phyloP scores from a whole-genome alignment of 2,329 filamentous ascomycete species.

The Phaeosphaeriaceae sp. region DNA sequence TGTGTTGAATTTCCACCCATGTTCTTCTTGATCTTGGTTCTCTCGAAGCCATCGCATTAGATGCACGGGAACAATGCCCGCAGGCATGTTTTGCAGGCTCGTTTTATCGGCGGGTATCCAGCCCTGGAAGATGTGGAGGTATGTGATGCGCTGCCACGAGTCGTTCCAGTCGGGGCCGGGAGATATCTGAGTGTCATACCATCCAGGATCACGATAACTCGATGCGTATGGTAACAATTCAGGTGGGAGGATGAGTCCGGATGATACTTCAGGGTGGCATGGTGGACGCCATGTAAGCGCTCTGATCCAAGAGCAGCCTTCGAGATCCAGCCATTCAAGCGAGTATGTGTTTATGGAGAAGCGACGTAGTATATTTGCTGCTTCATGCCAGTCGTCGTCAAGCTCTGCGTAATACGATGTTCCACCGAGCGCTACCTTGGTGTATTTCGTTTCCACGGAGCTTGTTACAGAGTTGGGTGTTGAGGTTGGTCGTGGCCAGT shows the following conservation, averaged over 20 bases:
- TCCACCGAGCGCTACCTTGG: slow-evolving; percentile 57
- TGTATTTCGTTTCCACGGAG: slow-evolving; percentile 51
- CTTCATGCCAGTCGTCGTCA: slow-evolving; percentile 63
- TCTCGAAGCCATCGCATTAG: slow-evolving; percentile 45
- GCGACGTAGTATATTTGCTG: slow-evolving; percentile 61
- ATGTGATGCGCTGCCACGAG: slow-evolving; percentile 53
- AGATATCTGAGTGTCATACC: slow-evolving; percentile 3
- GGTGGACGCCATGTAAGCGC: slow-evolving; percentile 55
- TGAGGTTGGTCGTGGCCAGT: slow-evolving; percentile 66
- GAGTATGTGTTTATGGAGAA: slow-evolving; percentile 63
- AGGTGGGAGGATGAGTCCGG: background rate
- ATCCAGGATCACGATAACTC: slow-evolving; percentile 1
- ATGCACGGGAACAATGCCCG: slow-evolving; percentile 41
- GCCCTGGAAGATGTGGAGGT: slow-evolving; percentile 52
- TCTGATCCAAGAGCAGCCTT: slow-evolving; percentile 65
- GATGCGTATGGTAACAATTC: background rate
- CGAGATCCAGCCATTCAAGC: slow-evolving; percentile 66
- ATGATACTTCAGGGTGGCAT: background rate
- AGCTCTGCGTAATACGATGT: slow-evolving; percentile 60
- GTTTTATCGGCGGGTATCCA: slow-evolving; percentile 49
- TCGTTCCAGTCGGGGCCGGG: slow-evolving; percentile 48
- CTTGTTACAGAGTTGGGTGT: slow-evolving; percentile 60
- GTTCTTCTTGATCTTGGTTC: slow-evolving; percentile 30
- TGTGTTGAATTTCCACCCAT: slow-evolving; percentile 24
- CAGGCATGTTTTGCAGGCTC: slow-evolving; percentile 43